phyloP scores from a whole-genome alignment of 495 filamentous ascomycete genomes.

The Oidiodendron maius region DNA sequence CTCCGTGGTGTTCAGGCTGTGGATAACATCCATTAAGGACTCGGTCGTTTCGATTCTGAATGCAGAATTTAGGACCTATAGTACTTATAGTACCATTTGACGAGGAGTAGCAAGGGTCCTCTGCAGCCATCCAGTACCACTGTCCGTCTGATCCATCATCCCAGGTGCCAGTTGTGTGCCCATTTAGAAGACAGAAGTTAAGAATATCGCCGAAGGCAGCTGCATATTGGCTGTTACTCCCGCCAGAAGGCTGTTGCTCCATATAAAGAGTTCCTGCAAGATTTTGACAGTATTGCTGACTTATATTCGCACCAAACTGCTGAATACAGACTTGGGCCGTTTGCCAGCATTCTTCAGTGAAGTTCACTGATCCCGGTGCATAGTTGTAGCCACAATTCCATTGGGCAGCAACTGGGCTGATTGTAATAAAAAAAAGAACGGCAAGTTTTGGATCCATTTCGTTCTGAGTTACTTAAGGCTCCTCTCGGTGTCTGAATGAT shows the following conservation, averaged over 20 bases:
- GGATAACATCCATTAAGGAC: background rate
- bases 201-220: conserved; percentile 14
- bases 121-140: conserved; percentile 18
- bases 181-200: conserved; percentile 14
- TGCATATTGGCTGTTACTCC: conserved; percentile 7
- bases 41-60: background rate
- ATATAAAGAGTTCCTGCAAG: conserved; percentile 10
- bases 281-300: conserved; percentile 11
- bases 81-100: conserved; percentile 1
- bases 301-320: conserved; percentile 13
- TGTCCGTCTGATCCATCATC: conserved; percentile 9
- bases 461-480: too few relatives aligned
- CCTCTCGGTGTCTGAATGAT: too few relatives aligned
- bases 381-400: conserved; percentile 9
- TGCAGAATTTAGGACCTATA: conserved; percentile 3
- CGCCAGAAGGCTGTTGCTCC: conserved; percentile 6
- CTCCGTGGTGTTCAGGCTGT: background rate
- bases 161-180: conserved; percentile 14
- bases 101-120: conserved; percentile 1
- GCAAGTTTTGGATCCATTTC: background rate
- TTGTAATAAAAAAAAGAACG: conserved; percentile 1
- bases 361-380: conserved; percentile 14
- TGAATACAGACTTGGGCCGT: conserved; percentile 7
- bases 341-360: conserved; percentile 13
- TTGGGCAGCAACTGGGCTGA: conserved; percentile 9